Base-by-base conservation (phyloP, 2,329 filamentous ascomycete species). In the Nemania bipapillata region DNA sequence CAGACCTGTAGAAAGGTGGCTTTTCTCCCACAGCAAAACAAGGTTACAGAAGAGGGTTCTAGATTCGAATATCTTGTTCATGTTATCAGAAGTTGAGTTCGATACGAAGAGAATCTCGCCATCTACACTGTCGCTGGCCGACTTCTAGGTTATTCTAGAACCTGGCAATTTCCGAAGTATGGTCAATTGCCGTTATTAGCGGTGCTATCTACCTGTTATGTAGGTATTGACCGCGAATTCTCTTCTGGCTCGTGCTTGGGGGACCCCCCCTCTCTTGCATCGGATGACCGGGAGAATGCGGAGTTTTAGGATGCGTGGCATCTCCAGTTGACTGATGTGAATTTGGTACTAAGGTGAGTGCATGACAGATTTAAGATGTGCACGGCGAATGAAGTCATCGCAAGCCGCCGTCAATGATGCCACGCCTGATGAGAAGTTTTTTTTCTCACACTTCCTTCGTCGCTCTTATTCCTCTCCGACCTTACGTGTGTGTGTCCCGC, bases 201-300 rank as follows among this genome's bases (percentile, higher is more conserved):
- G 22, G 30, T 40, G 5, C 9, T 32, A 52, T 28, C 24, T 32
- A 32, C 15, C 24, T 52, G 11, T 12, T 52, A 35, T 35, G 32
- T 35, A 28, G n/a, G 9, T 37, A 17, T 61, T 42, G 22, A 28
- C 24, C 45, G 32, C 30, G 24, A 9, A 37, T 52, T 50, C 7
- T 61, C 50, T 54, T 55, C 53, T 52, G 45, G 67, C 55, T 54
- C 53, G 58, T 69, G 53, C 47, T 63, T 40, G 52, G 49, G 37
- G 24, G 24, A 49, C 55, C 37, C 40, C n/a, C n/a, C n/a, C 30
- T 9, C 30, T 42, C 47, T 65, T 53, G 66, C 63, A 62, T 66
- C 61, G 64, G 67, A 71, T 65, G 57, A 49, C 56, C 57, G 67
- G 55, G 67, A 59, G 61, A 70, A 65, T 67, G 56, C 64, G 66